Evolutionary conservation across 495 filamentous ascomycete genomes (phyloP).

Genomic region (Aspergillus ostianus): DNA sequence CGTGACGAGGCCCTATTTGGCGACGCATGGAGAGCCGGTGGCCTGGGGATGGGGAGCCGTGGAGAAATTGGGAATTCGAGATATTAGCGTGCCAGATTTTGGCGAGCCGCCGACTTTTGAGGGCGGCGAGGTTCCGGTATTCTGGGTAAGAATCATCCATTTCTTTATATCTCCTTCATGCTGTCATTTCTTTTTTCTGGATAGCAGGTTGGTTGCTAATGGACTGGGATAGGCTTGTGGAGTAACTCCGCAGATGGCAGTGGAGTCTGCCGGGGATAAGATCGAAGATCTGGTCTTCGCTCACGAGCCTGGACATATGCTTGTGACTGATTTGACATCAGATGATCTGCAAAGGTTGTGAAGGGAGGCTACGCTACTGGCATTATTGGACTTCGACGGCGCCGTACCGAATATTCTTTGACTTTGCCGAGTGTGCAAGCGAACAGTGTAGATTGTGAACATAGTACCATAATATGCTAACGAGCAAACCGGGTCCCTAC

Average conservation of each 20-base stretch:
- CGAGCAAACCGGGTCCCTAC: no score
- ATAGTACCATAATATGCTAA: no score
- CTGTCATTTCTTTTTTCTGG: constrained; percentile 2
- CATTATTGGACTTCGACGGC: no score
- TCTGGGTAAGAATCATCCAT: constrained; percentile 37
- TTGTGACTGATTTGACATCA: constrained; percentile 46
- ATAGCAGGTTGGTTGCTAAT: not conserved
- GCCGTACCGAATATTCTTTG: no score
- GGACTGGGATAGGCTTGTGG: constrained; percentile 44
- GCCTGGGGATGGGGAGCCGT: constrained; percentile 58
- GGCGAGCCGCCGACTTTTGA: constrained; percentile 36
- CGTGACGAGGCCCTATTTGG: constrained; percentile 43
- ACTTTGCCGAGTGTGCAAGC: no score
- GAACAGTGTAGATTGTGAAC: no score
- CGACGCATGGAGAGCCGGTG: constrained; percentile 58
- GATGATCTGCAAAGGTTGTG: constrained; percentile 18
- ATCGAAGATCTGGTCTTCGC: constrained; percentile 50
- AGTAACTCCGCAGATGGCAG: constrained; percentile 57
- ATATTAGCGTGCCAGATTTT: constrained; percentile 47
- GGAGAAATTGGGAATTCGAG: constrained; percentile 41
- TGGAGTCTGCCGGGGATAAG: constrained; percentile 42
- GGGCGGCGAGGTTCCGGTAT: constrained; percentile 50
- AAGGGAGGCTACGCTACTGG: not conserved
- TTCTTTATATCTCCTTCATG: not conserved
- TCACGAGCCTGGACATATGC: constrained; percentile 57